Evolutionary conservation across 805 yeast species (phyloP).

Genomic region (Kluyveromyces siamensis): DNA sequence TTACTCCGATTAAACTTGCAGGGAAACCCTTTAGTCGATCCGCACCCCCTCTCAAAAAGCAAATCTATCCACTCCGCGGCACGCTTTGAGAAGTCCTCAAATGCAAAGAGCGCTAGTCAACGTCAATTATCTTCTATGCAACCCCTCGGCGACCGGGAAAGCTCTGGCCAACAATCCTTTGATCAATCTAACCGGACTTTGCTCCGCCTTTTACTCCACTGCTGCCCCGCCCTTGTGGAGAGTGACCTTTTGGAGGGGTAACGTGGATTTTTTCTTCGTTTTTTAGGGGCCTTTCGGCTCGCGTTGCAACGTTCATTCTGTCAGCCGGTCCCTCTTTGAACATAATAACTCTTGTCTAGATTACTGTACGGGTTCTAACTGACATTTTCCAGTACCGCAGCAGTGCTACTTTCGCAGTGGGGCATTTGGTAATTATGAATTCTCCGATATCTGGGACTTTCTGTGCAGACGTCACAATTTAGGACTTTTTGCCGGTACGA

Average conservation of each 20-base stretch:
- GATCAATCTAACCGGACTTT: neutral
- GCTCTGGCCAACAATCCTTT: neutral
- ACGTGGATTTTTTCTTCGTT: neutral
- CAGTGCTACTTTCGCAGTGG: too few species aligned
- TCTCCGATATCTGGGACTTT: too few species aligned
- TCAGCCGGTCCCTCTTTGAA: neutral
- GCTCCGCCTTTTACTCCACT: conserved; percentile 4
- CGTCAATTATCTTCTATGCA: neutral
- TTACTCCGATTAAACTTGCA: conserved; percentile 1
- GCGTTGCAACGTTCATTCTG: neutral
- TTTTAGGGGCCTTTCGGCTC: neutral
- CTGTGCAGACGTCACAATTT: too few species aligned
- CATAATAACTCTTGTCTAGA: neutral
- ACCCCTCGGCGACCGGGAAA: neutral
- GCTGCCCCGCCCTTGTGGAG: conserved; percentile 4
- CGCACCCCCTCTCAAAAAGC: neutral
- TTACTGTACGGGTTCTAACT: neutral
- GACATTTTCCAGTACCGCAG: too few species aligned
- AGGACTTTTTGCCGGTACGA: too few species aligned
- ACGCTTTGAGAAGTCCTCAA: neutral
- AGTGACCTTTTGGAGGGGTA: conserved; percentile 3
- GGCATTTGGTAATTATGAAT: too few species aligned
- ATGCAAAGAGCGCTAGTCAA: neutral
- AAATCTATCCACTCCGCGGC: neutral
- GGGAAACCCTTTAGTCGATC: neutral